Percentiles rank a stretch among this genome's conserved stretches.
Evolutionary conservation across 1,139 yeast species (phyloP).

Genomic region (Blastobotrys aristatus): DNA sequence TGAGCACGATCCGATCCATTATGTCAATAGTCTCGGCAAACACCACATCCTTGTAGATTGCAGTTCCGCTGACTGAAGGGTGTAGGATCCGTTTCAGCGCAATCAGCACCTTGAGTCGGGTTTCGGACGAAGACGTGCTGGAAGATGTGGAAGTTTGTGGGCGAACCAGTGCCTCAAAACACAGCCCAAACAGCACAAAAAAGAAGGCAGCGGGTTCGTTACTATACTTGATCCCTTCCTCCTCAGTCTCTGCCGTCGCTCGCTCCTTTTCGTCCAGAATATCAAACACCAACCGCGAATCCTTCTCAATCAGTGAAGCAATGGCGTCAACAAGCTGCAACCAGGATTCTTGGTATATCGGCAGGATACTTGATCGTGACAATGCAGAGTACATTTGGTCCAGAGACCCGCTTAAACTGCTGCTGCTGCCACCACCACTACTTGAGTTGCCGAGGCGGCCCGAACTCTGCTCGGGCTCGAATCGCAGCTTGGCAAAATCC

Average conservation of each 20-base stretch:
- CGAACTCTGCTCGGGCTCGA: conserved; percentile 46
- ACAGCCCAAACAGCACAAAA: conserved; percentile 77
- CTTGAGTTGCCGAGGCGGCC: conserved; percentile 22
- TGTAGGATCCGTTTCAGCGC: conserved; percentile 57
- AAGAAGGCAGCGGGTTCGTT: conserved; percentile 70
- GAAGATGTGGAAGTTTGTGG: conserved; percentile 20
- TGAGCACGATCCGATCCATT: conserved; percentile 64
- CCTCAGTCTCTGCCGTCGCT: conserved; percentile 15
- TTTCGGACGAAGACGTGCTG: not conserved
- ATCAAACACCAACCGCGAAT: conserved; percentile 41
- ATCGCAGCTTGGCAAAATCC: conserved; percentile 67
- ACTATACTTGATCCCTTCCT: conserved; percentile 29
- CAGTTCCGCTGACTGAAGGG: conserved; percentile 52
- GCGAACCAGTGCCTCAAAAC: conserved; percentile 67
- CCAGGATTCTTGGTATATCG: conserved; percentile 66
- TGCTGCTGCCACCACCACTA: conserved; percentile 22
- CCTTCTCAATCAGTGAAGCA: conserved; percentile 56
- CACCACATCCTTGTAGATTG: conserved; percentile 61
- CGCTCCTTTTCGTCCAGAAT: conserved; percentile 39
- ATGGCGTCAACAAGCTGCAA: conserved; percentile 72
- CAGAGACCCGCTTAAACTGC: conserved; percentile 26
- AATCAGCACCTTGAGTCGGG: conserved; percentile 42
- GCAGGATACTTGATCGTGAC: conserved; percentile 35
- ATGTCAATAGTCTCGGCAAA: conserved; percentile 74
- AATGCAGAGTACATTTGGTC: conserved; percentile 35